Evolutionary conservation across 345 rosid species (phyloP).

Genomic region (Physaria fendleri): DNA sequence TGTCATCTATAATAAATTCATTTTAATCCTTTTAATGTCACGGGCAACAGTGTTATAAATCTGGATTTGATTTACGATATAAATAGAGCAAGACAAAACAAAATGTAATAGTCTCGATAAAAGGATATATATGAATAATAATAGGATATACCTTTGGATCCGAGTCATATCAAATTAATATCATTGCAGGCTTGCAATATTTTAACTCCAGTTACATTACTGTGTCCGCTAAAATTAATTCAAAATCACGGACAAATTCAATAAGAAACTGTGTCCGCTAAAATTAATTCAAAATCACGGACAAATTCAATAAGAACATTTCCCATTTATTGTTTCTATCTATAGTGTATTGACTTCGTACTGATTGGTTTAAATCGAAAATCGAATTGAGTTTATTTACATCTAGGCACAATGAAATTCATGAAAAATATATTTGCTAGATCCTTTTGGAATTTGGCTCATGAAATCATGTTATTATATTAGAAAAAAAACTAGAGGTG

Average conservation of each 20-base stretch:
- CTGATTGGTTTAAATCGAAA: neutral
- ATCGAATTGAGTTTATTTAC: neutral
- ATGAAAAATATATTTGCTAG: neutral
- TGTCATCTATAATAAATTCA: neutral
- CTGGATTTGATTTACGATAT: conserved; percentile 14
- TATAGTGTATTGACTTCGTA: neutral
- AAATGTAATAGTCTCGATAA: conserved; percentile 21
- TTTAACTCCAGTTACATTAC: neutral
- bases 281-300: neutral
- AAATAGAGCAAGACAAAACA: conserved; percentile 25
- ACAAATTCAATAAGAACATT: neutral
- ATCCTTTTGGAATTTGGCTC: neutral
- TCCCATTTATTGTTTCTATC: neutral
- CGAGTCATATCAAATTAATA: conserved; percentile 14
- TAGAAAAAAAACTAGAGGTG: no score
- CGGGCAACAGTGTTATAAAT: conserved; percentile 4
- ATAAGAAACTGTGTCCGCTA: neutral
- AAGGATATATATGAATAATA: neutral
- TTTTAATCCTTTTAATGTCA: neutral
- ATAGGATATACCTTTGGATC: conserved; percentile 16
- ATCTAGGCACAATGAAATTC: neutral
- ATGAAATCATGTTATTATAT: neutral
- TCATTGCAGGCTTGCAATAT: conserved; percentile 3
- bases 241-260: neutral
- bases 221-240: conserved; percentile 1